Conservation (phyloP, 352 stramenopile species). For the Phytophthora boehmeriae region DNA sequence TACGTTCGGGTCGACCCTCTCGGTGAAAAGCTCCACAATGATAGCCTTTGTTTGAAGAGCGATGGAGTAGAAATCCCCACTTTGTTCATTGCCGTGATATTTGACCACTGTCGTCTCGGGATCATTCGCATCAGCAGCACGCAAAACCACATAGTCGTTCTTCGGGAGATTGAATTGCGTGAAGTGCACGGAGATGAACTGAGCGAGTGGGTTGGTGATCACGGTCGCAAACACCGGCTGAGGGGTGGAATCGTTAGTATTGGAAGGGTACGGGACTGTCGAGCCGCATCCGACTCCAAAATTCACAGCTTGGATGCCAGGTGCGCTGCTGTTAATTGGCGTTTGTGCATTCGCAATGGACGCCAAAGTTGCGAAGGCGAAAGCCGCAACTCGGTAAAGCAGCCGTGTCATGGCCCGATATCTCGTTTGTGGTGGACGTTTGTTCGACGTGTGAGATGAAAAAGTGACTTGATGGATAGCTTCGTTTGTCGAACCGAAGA, state of each 20-base stretch:
- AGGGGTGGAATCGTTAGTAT: constrained; percentile 13
- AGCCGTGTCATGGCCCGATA: constrained; percentile 23
- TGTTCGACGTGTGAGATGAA: constrained; percentile 18
- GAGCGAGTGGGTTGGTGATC: constrained; percentile 46
- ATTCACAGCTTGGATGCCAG: constrained; percentile 17
- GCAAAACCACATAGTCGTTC: constrained; percentile 62
- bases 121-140: constrained; percentile 28
- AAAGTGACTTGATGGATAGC: constrained; percentile 13
- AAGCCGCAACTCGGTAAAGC: constrained; percentile 20
- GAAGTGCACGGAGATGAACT: constrained; percentile 72
- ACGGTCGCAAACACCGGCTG: constrained; percentile 42
- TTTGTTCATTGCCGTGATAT: constrained; percentile 39
- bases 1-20: constrained; percentile 15
- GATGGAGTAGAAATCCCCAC: constrained; percentile 40
- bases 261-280: constrained; percentile 24
- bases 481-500: background rate
- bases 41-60: constrained; percentile 46
- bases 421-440: constrained; percentile 13
- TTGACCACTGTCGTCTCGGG: constrained; percentile 35
- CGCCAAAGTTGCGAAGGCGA: constrained; percentile 21
- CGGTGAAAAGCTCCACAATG: constrained; percentile 56
- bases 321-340: constrained; percentile 17
- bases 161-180: constrained; percentile 61
- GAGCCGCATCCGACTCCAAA: constrained; percentile 44
- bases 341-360: constrained; percentile 16